phyloP scores from a whole-genome alignment of 2,329 filamentous ascomycete species.

The Ceratocystis cubensis region DNA sequence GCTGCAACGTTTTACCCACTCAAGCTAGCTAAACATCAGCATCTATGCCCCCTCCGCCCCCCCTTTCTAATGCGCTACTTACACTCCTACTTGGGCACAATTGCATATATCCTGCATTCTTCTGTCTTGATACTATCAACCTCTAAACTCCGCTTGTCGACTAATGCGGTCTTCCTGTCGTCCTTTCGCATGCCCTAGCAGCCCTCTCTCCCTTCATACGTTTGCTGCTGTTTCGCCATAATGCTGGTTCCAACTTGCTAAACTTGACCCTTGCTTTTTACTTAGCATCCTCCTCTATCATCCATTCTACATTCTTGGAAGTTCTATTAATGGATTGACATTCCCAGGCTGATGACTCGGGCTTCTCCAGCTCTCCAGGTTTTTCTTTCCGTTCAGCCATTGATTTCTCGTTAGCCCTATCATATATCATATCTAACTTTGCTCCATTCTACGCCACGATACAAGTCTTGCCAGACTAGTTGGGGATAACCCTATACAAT shows the following conservation, averaged over 20 bases:
- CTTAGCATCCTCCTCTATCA: background rate
- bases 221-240: background rate
- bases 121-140: conserved; percentile 6
- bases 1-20: no score
- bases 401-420: background rate
- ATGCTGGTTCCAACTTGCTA: background rate
- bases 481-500: no score
- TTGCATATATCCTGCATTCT: conserved; percentile 4
- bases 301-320: background rate
- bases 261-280: background rate
- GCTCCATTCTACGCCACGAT: background rate
- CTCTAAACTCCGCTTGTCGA: background rate
- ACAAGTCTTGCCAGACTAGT: no score
- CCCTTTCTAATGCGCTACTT: background rate
- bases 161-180: background rate
- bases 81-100: background rate
- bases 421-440: background rate
- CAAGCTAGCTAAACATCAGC: no score
- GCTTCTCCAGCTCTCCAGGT: background rate
- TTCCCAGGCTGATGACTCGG: background rate
- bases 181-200: background rate
- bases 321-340: background rate
- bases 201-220: background rate
- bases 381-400: background rate
- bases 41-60: no score